Conservation (phyloP, 2,329 filamentous ascomycete species). For the Colletotrichum chrysophilum region DNA sequence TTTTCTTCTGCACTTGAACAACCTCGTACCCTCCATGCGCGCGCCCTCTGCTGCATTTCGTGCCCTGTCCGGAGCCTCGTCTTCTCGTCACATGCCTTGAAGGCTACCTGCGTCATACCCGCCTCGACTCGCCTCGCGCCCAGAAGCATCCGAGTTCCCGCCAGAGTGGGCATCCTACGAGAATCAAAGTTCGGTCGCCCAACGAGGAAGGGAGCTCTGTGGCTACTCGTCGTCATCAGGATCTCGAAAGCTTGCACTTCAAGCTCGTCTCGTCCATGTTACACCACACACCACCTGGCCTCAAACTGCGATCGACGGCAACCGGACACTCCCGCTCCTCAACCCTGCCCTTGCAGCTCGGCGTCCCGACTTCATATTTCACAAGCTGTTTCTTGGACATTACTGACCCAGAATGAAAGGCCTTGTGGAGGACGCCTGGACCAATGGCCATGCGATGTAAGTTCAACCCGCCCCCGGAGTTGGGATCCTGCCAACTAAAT, state of each 20-base stretch:
- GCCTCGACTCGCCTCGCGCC: not conserved
- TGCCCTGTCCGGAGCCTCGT: not conserved
- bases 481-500: not conserved
- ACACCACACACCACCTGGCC: not conserved
- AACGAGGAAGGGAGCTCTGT: not conserved
- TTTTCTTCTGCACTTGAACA: not conserved
- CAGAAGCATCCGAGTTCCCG: not conserved
- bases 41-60: not conserved
- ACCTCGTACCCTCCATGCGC: not conserved
- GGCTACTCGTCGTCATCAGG: not conserved
- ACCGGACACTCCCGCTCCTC: not conserved
- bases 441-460: slow-evolving; percentile 38
- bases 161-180: not conserved
- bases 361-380: not conserved
- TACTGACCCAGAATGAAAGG: slow-evolving; percentile 27
- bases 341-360: not conserved
- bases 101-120: slow-evolving; percentile 19
- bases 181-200: not conserved
- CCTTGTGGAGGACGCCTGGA: slow-evolving; percentile 44
- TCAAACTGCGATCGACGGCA: not conserved
- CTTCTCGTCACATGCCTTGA: slow-evolving; percentile 15
- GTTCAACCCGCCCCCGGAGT: slow-evolving; percentile 8
- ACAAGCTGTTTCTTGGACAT: not conserved
- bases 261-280: not conserved
- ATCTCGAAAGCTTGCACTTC: not conserved